These are phyloP conservation scores for Garcia nutans DNA, from an alignment of 345 rosid species.

Conservation along the genomic window DNA sequence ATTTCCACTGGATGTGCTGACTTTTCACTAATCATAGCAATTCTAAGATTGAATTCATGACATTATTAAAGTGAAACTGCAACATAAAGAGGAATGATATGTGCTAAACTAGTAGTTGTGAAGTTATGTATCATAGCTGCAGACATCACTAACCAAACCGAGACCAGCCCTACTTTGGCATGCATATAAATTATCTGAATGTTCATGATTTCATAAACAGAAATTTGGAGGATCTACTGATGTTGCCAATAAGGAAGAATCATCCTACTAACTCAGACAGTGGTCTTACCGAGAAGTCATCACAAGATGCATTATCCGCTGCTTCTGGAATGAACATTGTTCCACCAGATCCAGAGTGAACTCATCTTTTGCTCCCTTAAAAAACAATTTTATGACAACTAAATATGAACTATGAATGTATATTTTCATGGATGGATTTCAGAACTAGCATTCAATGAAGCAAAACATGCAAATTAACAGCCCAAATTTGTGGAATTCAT, in stretches of 20 bases:
- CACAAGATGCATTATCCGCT: constrained; percentile 87
- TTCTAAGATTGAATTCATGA: not conserved
- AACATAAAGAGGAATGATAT: not conserved
- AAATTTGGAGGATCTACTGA: not conserved
- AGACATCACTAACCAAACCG: not conserved
- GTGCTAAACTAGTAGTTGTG: not conserved
- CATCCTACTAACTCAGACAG: not conserved
- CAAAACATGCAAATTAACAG: not conserved
- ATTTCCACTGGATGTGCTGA: not conserved
- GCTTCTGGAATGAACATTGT: constrained; percentile 98
- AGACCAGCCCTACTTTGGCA: not conserved
- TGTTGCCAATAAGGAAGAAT: constrained; percentile 2
- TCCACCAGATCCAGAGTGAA: constrained; percentile 99
- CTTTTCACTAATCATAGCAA: not conserved
- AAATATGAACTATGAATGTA: not conserved
- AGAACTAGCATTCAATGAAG: not conserved
- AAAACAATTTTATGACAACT: constrained; percentile 22
- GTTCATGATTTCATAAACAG: not conserved
- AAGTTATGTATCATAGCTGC: not conserved
- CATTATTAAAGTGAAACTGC: not conserved
- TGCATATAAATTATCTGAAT: not conserved
- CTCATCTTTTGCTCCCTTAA: constrained; percentile 81
- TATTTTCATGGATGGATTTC: constrained; percentile 14
- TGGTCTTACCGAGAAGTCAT: constrained; percentile 71
- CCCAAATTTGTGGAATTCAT: too few species aligned